Percentiles rank a stretch among this genome's conserved stretches.
Conservation (phyloP, 129 eudicot species). For the carrot (Daucus carota) region DH1_v3.0 NC_030384.2:44900501-44901000, state of each 20-base stretch:
- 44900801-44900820: not conserved
- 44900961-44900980: not conserved
- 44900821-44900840: not conserved
- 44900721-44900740: conserved; percentile 39
- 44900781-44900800: conserved; percentile 3
- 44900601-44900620: conserved; percentile 79
- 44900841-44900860: not conserved
- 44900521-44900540: conserved; percentile 25
- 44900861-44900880: not conserved
- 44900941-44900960: conserved; percentile 9
- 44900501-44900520: conserved; percentile 88
- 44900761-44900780: conserved; percentile 79
- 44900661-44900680: conserved; percentile 17
- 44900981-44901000: not conserved
- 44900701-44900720: conserved; percentile 20
- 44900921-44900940: conserved; percentile 1
- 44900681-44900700: conserved; percentile 10
- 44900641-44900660: conserved; percentile 20
- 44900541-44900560: conserved; percentile 36
- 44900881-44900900: not conserved
- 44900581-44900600: conserved; percentile 33
- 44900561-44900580: conserved; percentile 64
- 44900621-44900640: conserved; percentile 53
- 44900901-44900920: not conserved
- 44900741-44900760: conserved; percentile 65